Evolutionary conservation across 2,329 filamentous ascomycete genomes (phyloP).

Genomic region (Exophiala sideris): DNA sequence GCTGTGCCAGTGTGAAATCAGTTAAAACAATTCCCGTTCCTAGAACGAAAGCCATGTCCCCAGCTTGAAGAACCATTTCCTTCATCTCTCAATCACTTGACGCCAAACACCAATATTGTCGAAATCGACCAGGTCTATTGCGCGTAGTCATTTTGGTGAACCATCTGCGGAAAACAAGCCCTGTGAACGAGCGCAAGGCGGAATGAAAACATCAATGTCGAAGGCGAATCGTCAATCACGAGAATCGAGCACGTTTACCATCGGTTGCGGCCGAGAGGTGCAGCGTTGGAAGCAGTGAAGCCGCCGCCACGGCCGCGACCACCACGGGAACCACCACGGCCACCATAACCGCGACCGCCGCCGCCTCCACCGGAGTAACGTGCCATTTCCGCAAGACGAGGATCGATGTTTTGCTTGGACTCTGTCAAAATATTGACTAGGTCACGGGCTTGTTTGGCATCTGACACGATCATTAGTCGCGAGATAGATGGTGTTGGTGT

Average conservation of each 20-base stretch:
- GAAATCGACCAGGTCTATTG: too few species aligned
- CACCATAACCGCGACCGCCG: conserved; percentile 64
- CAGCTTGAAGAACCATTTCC: too few species aligned
- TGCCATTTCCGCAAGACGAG: conserved; percentile 91
- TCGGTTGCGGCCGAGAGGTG: conserved; percentile 54
- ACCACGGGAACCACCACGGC: conserved; percentile 62
- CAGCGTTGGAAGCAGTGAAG: conserved; percentile 57
- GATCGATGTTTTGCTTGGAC: conserved; percentile 97
- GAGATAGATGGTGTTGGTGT: background rate
- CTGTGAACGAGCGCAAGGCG: background rate
- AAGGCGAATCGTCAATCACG: background rate
- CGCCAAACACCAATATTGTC: too few species aligned
- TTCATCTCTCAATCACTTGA: too few species aligned
- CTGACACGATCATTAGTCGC: conserved; percentile 42
- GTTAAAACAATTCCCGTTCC: too few species aligned
- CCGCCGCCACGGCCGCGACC: conserved; percentile 49
- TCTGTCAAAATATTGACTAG: conserved; percentile 88
- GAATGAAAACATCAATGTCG: background rate
- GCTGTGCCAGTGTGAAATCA: too few species aligned
- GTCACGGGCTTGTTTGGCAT: conserved; percentile 94
- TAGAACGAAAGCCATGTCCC: too few species aligned
- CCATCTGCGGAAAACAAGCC: background rate
- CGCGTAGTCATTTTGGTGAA: too few species aligned
- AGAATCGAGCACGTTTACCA: conserved; percentile 45
- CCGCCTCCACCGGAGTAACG: conserved; percentile 85